A percentile compares a stretch with the other conserved stretches of the same genome.
phyloP scores from a whole-genome alignment of 306 rosid species.

The Cicer cuneatum region DNA sequence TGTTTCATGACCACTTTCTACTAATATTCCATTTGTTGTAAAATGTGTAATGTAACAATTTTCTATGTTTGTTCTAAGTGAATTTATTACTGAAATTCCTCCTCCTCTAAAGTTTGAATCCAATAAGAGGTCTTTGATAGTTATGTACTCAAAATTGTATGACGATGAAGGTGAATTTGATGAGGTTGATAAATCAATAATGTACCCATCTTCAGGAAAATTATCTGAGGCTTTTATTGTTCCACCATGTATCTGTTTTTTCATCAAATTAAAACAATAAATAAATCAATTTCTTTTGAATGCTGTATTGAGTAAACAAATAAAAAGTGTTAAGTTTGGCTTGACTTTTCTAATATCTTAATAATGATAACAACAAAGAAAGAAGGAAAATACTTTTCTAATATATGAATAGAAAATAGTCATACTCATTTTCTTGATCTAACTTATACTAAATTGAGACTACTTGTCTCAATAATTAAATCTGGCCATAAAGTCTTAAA shows the following conservation, averaged over 20 bases:
- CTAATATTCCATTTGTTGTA: slow-evolving; percentile 72
- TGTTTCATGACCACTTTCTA: slow-evolving; percentile 84
- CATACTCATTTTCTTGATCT: slow-evolving; percentile 27
- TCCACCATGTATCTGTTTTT: slow-evolving; percentile 88
- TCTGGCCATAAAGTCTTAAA: slow-evolving; percentile 24
- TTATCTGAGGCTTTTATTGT: slow-evolving; percentile 68
- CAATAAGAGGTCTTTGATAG: slow-evolving; percentile 69
- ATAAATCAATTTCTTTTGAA: slow-evolving; percentile 25
- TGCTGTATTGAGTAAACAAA: not conserved
- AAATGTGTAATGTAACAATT: slow-evolving; percentile 91
- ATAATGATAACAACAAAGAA: not conserved
- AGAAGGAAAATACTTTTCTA: not conserved
- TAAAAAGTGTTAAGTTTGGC: not conserved
- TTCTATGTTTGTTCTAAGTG: slow-evolving; percentile 78
- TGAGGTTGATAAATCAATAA: slow-evolving; percentile 73
- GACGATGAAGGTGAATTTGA: slow-evolving; percentile 57
- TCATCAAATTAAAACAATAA: not conserved
- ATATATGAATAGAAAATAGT: slow-evolving; percentile 15
- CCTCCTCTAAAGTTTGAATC: slow-evolving; percentile 91
- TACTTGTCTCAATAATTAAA: not conserved
- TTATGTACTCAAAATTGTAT: slow-evolving; percentile 79
- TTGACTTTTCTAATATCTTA: slow-evolving; percentile 18
- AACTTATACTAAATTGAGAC: slow-evolving; percentile 24
- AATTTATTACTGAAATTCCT: slow-evolving; percentile 74
- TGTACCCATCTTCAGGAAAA: slow-evolving; percentile 64